A percentile compares a stretch with the other conserved stretches of the same genome.
Conservation (phyloP, 768 basidiomycete species). For the Rhodotorula toruloides region DNA sequence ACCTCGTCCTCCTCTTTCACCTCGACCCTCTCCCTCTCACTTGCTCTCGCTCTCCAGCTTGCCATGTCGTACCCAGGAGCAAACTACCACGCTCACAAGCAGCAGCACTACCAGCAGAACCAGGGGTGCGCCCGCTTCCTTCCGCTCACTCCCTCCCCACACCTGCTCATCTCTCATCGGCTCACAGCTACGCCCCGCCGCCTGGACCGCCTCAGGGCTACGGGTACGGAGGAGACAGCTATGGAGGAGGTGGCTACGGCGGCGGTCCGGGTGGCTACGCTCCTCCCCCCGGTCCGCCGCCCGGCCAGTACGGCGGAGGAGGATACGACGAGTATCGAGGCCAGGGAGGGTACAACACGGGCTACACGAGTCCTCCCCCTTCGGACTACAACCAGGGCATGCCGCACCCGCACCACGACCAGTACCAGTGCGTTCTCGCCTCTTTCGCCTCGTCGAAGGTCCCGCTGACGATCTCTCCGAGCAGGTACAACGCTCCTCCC, state of each 20-base stretch:
- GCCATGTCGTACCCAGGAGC: constrained; percentile 9
- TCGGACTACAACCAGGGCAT: constrained; percentile 9
- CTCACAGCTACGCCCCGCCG: constrained; percentile 8
- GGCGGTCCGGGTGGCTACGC: background rate
- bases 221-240: no score
- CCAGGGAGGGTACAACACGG: constrained; percentile 3
- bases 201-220: constrained; percentile 8
- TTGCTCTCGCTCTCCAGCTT: background rate
- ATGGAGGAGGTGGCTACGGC: no score
- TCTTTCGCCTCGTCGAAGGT: background rate
- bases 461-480: background rate
- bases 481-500: constrained; percentile 23
- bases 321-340: background rate
- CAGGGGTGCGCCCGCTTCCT: background rate
- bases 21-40: background rate
- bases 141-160: background rate
- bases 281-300: constrained; percentile 6
- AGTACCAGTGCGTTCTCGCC: constrained; percentile 19
- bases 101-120: constrained; percentile 3
- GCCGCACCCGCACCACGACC: constrained; percentile 23
- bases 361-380: background rate
- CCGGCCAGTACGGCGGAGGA: background rate
- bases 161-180: background rate
- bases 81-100: background rate
- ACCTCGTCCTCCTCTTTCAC: no score